Evolutionary conservation across 805 yeast genomes (phyloP).

Genomic region (Grigorovia yakushimaensis): DNA sequence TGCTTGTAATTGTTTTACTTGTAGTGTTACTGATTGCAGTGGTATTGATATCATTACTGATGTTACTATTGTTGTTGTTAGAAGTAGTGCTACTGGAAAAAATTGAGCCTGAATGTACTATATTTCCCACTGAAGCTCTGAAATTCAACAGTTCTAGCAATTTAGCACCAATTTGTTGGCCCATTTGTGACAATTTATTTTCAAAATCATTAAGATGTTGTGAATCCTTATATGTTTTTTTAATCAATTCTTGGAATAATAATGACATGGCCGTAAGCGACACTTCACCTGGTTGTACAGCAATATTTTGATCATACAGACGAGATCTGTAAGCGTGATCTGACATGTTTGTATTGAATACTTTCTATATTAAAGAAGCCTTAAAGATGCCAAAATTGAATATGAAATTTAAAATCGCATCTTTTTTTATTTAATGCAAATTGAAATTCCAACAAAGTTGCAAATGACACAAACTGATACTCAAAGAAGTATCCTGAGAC

Average conservation of each 20-base stretch:
- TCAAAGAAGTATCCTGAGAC: constrained; percentile 36
- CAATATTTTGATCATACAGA: not conserved
- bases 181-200: constrained; percentile 53
- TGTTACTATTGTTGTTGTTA: not conserved
- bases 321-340: not conserved
- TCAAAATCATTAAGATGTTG: constrained; percentile 59
- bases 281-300: constrained; percentile 36
- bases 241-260: constrained; percentile 62
- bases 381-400: too few species aligned
- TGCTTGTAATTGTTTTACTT: not conserved
- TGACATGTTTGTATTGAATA: not conserved
- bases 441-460: too few species aligned
- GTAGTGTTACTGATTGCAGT: not conserved
- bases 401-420: too few species aligned
- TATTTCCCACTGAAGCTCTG: constrained; percentile 17
- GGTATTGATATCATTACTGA: too few species aligned
- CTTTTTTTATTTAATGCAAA: too few species aligned
- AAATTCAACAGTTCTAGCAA: constrained; percentile 47
- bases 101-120: constrained; percentile 8
- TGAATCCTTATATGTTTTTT: constrained; percentile 49
- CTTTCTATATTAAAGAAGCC: too few species aligned
- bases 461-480: not conserved
- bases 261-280: constrained; percentile 60
- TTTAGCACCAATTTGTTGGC: constrained; percentile 66
- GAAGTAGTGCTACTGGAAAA: not conserved